Evolutionary conservation across 106 monocot genomes (phyloP), one percentile per base, ranked within the genome.

Genomic region (Vanilla planifolia): DNA sequence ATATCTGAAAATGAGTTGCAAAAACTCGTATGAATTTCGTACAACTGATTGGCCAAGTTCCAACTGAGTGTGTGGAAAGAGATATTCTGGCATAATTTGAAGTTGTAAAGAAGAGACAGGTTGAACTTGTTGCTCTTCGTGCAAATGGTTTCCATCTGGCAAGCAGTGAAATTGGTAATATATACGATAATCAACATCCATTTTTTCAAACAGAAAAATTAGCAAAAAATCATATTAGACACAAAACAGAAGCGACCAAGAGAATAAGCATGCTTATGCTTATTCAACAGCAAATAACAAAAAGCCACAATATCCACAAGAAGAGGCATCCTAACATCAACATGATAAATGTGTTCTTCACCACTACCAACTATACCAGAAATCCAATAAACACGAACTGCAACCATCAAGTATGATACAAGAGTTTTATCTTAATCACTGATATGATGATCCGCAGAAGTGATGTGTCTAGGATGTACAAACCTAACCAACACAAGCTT

Each of bases 1-100:
- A n/a, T n/a, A n/a, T n/a, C n/a, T n/a, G n/a, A n/a, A n/a, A n/a
- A n/a, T n/a, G n/a, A n/a, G n/a, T n/a, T n/a, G n/a, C n/a, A n/a
- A n/a, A n/a, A n/a, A n/a, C n/a, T n/a, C n/a, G n/a, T n/a, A 67
- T 52, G 36, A 59, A 47, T 13, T 61, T 50, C 37, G 22, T 62
- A 83, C 78, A 62, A 78, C 71, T 67, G 83, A 45, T 71, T 78
- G 83, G 16, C 78, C 78, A 26, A 83, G 74, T 55, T 82, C 82
- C 62, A 82, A 68, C 62, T 73, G 82, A 33, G 77, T 67, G 46
- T 66, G 78, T 42, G 78, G 83, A 33, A 70, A 42, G 37, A 82
- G 66, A 64, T 68, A 78, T 36, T 82, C 82, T 44, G 82, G 50
- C 61, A 74, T 66, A 55, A 65, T 39, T 7, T 64, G 64, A 67